These are phyloP conservation scores for Diaporthe velutina DNA, from an alignment of 2,329 filamentous ascomycete genomes.

Conservation along the genomic window DNA sequence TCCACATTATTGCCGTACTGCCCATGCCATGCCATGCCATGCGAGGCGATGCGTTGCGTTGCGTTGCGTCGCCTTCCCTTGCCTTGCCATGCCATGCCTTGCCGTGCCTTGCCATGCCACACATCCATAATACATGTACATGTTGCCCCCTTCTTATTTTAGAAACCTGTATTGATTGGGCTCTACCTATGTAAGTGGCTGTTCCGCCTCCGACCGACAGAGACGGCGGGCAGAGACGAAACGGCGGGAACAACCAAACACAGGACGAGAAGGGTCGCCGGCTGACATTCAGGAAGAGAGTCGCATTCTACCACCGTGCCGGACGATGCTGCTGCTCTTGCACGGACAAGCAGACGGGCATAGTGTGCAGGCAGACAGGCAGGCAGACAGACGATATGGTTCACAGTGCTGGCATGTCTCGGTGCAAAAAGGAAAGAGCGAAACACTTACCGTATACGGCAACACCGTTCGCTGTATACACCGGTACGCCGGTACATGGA, in stretches of 20 bases:
- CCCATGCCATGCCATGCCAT: conserved; percentile 14
- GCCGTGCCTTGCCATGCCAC: conserved; percentile 9
- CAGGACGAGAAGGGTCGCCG: neutral
- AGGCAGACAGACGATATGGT: neutral
- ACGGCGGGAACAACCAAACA: too few species aligned
- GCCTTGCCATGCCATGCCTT: neutral
- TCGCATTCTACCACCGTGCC: neutral
- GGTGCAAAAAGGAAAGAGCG: conserved; percentile 19
- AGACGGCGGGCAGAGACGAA: neutral
- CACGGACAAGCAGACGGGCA: neutral
- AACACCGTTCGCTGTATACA: neutral
- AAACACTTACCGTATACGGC: conserved; percentile 18
- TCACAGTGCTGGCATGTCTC: conserved; percentile 1
- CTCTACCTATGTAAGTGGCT: neutral
- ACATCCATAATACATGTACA: conserved; percentile 8
- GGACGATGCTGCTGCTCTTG: neutral
- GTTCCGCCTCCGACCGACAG: neutral
- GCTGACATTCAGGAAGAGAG: neutral
- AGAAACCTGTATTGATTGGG: conserved; percentile 9
- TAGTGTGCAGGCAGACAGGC: neutral
- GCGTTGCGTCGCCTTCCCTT: neutral
- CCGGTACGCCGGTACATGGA: neutral
- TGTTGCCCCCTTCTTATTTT: conserved; percentile 19
- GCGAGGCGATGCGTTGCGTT: neutral
- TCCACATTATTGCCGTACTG: neutral